Conservation (phyloP, 495 filamentous ascomycete species). For the Penicillium desertorum region DNA sequence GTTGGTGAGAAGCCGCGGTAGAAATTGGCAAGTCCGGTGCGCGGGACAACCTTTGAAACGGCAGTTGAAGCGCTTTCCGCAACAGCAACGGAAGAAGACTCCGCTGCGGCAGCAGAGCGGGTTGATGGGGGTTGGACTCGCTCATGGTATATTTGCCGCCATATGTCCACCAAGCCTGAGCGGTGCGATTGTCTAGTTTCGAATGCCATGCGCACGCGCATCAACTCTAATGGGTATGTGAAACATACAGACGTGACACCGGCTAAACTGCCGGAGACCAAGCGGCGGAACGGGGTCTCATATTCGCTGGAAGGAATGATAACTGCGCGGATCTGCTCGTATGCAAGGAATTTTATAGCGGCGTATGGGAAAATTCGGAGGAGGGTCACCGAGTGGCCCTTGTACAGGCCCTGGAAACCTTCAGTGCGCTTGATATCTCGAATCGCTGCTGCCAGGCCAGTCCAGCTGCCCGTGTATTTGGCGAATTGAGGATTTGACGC, state of each 20-base stretch:
- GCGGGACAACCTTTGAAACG: conserved; percentile 50
- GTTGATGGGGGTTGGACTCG: conserved; percentile 40
- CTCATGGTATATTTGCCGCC: conserved; percentile 82
- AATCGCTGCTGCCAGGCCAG: conserved; percentile 73
- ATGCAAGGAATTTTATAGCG: conserved; percentile 94
- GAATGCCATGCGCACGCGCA: conserved; percentile 89
- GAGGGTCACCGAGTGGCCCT: conserved; percentile 91
- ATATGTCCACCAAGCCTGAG: conserved; percentile 67
- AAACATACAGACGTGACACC: conserved; percentile 89
- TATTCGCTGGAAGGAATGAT: conserved; percentile 68
- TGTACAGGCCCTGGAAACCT: conserved; percentile 74
- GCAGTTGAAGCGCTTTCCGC: conserved; percentile 38
- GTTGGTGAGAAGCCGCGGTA: conserved; percentile 93
- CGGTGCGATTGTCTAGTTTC: conserved; percentile 73
- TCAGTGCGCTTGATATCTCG: conserved; percentile 76
- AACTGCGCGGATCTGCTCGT: conserved; percentile 84
- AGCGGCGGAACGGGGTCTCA: conserved; percentile 76
- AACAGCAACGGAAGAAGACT: conserved; percentile 33
- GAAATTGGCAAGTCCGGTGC: conserved; percentile 79
- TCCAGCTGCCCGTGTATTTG: conserved; percentile 87
- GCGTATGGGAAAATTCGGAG: conserved; percentile 97
- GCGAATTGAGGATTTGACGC: conserved; percentile 89
- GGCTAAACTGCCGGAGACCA: conserved; percentile 76
- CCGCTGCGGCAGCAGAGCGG: conserved; percentile 22
- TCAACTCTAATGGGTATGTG: conserved; percentile 91